A percentile compares a stretch with the other conserved stretches of the same genome.
Evolutionary conservation across 2,329 filamentous ascomycete genomes (phyloP).

Genomic region (Claviceps sorghi): DNA sequence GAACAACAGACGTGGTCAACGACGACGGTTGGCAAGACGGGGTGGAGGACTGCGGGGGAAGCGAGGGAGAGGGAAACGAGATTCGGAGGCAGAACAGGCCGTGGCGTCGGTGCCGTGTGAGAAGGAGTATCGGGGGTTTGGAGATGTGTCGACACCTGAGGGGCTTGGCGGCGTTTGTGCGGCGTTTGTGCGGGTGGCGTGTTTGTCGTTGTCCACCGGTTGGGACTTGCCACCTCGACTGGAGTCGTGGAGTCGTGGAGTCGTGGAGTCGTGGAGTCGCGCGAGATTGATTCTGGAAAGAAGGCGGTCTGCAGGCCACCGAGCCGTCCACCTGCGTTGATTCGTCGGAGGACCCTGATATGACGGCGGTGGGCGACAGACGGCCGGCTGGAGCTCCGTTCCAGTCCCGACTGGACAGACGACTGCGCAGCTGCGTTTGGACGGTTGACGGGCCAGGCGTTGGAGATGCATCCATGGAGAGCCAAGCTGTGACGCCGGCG

Average conservation of each 20-base stretch:
- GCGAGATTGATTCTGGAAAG: not conserved
- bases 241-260: not conserved
- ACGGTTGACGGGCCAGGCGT: not conserved
- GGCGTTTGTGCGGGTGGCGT: not conserved
- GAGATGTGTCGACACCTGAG: not conserved
- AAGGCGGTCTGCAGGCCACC: conserved; percentile 3
- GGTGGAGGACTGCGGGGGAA: not conserved
- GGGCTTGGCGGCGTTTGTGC: not conserved
- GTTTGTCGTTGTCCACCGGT: not conserved
- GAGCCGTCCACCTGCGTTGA: not conserved
- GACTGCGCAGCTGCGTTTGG: not conserved
- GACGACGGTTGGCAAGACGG: not conserved
- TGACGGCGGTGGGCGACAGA: not conserved
- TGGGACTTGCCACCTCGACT: too few species aligned
- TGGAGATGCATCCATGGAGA: not conserved
- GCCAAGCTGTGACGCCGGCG: not conserved
- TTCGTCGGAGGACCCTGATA: not conserved
- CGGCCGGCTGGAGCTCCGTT: not conserved
- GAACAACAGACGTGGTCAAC: not conserved
- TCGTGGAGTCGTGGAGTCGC: not conserved
- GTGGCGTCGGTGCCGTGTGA: not conserved
- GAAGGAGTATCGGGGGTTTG: not conserved
- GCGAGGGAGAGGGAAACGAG: not conserved
- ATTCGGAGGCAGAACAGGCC: not conserved
- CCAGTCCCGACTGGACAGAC: not conserved